Base-by-base conservation (phyloP, 2,329 filamentous ascomycete species). In the Pestalotiopsis fici region DNA sequence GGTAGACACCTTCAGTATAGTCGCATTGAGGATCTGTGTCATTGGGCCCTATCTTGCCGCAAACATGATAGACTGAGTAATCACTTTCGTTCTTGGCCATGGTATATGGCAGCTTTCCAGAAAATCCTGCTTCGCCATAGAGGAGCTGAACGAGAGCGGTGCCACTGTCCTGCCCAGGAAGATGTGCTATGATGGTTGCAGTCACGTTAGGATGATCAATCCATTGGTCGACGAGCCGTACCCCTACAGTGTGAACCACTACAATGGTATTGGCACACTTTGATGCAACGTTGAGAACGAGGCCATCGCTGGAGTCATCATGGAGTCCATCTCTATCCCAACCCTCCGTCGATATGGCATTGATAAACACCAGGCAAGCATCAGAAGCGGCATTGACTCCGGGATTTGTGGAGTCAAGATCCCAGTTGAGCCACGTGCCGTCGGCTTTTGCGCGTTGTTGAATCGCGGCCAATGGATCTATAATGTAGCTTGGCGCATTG, bases 321-420 rank as follows among this genome's bases (percentile, higher is more conserved):
- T 88, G 86, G 25, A 96, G 85, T 12, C 87, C 86, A 0, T 87
- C 81, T 54, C 89, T 85, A 69, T 93, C 86, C 78, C 87, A 94
- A 0, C 92, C 93, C 79, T 97, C 94, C 0, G 93, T 92, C 0
- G 91, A 88, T 76, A 95, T 93, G 39, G 85, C 87, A 75, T 92
- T 91, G 75, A 90, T 85, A 71, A 90, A 88, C 0, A 89, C 87
- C 1, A 90, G 76, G 65, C 92, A 95, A 18, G 92, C 83, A 73
- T 94, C 85, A 3, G 84, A 81, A 27, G 77, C 82, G 43, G 77
- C 74, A 65, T 86, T 83, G 4, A 86, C 81, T 3, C 79, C 72
- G 0, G 86, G 85, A 18, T 82, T 74, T 11, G 75, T 75, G 0
- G 82, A 83, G 7, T 73, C 75, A 56, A 88, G 83, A 72, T 90